Evolutionary conservation across 2,329 filamentous ascomycete species (phyloP).

Genomic region (Sporothrix globosa): DNA sequence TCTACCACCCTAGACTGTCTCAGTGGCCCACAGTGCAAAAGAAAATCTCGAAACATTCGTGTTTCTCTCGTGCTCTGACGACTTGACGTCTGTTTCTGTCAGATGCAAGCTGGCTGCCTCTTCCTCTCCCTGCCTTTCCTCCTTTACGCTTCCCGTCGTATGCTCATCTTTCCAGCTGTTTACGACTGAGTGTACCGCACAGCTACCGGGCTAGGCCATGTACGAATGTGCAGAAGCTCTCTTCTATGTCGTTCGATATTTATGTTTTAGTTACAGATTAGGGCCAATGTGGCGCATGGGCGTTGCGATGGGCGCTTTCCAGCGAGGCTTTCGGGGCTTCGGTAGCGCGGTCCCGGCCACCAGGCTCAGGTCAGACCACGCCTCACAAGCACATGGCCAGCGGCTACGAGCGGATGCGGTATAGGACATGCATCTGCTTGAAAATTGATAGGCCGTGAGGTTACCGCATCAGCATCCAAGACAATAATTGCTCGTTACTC

Average conservation of each 20-base stretch:
- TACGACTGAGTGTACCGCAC: neutral
- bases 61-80: neutral
- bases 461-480: neutral
- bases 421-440: conserved; percentile 9
- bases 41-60: neutral
- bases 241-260: neutral
- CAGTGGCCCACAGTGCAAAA: neutral
- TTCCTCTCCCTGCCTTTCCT: neutral
- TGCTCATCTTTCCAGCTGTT: neutral
- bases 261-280: neutral
- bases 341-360: conserved; percentile 1
- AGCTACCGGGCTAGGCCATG: neutral
- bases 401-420: conserved; percentile 14
- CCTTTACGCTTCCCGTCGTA: neutral
- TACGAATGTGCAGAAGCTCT: neutral
- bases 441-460: conserved; percentile 3
- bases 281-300: neutral
- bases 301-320: neutral
- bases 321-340: neutral
- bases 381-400: conserved; percentile 17
- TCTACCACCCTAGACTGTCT: neutral
- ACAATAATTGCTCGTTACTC: conserved; percentile 1
- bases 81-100: neutral
- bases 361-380: neutral
- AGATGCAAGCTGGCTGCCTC: neutral